phyloP scores from a whole-genome alignment of 257 asterid species.

The Nicotiana otophora region DNA sequence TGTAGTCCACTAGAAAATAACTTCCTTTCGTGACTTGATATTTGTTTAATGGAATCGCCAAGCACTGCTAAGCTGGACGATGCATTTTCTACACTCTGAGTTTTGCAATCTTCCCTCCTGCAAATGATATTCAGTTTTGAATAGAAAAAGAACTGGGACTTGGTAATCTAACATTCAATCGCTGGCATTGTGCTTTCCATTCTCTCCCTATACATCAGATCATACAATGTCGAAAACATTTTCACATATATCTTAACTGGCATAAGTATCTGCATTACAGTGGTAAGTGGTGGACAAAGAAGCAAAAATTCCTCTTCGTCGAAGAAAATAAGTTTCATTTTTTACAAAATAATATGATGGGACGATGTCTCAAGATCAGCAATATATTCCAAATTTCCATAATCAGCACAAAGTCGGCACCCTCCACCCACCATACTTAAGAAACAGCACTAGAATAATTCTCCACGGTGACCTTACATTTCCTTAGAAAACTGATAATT shows the following conservation, averaged over 20 bases:
- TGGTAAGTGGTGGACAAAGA: background rate
- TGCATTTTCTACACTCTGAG: conserved; percentile 19
- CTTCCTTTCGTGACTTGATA: conserved; percentile 25
- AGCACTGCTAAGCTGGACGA: conserved; percentile 20
- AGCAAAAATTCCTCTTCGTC: background rate
- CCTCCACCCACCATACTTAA: background rate
- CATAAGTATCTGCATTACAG: background rate
- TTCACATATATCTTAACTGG: background rate
- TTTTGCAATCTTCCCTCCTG: conserved; percentile 53
- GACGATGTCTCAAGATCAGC: background rate
- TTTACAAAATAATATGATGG: background rate
- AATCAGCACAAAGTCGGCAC: background rate
- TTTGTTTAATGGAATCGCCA: conserved; percentile 35
- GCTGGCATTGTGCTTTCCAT: conserved; percentile 4
- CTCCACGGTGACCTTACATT: background rate
- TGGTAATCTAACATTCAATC: conserved; percentile 1
- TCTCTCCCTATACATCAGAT: conserved; percentile 4
- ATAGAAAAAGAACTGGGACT: conserved; percentile 8
- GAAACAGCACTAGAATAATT: background rate
- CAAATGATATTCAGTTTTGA: conserved; percentile 9
- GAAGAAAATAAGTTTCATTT: background rate
- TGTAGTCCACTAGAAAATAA: conserved; percentile 6
- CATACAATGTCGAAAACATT: background rate
- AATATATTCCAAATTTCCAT: background rate
- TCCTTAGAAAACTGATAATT: background rate